Conservation (phyloP, 2,329 filamentous ascomycete genomes). For the Leptographium flavum region DNA sequence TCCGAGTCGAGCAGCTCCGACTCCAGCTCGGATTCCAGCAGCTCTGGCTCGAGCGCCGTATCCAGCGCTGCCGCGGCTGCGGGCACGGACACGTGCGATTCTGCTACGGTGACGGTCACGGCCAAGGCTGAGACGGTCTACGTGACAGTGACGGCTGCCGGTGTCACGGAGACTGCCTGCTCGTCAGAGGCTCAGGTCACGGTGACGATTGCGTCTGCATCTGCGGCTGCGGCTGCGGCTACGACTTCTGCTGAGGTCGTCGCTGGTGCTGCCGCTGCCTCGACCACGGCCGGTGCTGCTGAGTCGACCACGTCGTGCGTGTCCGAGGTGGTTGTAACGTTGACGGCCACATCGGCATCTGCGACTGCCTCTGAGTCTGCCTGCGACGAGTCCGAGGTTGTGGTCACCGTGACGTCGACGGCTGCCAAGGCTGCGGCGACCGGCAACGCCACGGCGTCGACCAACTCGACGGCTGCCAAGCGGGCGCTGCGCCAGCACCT, state of each 20-base stretch:
- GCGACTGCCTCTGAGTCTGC: no score
- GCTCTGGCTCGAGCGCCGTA: no score
- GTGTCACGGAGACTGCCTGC: no score
- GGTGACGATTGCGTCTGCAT: neutral
- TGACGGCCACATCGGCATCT: no score
- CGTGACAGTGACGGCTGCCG: neutral
- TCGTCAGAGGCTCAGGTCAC: no score
- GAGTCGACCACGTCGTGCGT: neutral
- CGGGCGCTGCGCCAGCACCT: neutral
- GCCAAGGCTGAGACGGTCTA: slow-evolving; percentile 6
- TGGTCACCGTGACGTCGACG: neutral
- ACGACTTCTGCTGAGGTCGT: neutral
- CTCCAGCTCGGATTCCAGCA: no score
- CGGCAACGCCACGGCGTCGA: neutral
- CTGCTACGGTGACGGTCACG: slow-evolving; percentile 20
- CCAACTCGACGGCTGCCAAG: neutral
- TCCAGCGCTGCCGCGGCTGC: neutral
- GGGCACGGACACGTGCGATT: neutral
- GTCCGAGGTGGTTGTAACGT: neutral
- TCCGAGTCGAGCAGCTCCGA: no score
- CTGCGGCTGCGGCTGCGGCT: neutral
- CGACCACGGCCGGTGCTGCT: neutral
- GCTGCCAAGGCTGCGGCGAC: neutral
- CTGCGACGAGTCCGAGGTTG: no score
- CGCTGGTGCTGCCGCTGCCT: neutral